These are phyloP conservation scores for Chlorella sorokiniana DNA, from an alignment of 139 green algal species.

Conservation along the genomic window DNA sequence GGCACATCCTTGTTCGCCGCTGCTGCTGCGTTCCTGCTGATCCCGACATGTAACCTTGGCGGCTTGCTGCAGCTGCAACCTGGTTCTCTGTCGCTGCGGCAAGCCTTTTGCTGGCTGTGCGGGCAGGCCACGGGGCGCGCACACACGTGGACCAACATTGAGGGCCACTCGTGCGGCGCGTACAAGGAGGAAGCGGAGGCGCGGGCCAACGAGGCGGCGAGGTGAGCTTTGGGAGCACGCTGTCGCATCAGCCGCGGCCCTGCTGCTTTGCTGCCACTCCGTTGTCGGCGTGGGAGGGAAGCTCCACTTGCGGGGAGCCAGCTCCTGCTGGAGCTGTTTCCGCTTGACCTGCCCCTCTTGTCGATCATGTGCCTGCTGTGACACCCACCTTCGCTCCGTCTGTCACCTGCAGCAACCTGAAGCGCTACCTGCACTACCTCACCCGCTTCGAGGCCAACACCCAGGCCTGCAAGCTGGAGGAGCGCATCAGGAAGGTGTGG, in stretches of 20 bases:
- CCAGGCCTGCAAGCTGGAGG: slow-evolving; percentile 51
- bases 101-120: slow-evolving; percentile 93
- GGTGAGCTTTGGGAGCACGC: too few relatives aligned
- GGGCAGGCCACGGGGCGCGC: slow-evolving; percentile 73
- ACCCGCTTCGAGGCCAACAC: slow-evolving; percentile 83
- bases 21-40: too few relatives aligned
- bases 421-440: slow-evolving; percentile 94
- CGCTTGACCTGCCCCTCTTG: too few relatives aligned
- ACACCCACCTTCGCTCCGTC: not conserved
- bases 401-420: slow-evolving; percentile 55
- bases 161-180: slow-evolving; percentile 82
- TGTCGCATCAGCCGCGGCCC: too few relatives aligned
- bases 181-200: slow-evolving; percentile 79
- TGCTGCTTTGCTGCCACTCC: too few relatives aligned
- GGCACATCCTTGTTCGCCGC: too few relatives aligned
- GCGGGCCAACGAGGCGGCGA: slow-evolving; percentile 61
- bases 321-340: too few relatives aligned
- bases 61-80: slow-evolving; percentile 75
- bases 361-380: not conserved
- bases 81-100: slow-evolving; percentile 89
- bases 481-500: slow-evolving; percentile 40
- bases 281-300: too few relatives aligned
- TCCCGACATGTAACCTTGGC: too few relatives aligned
- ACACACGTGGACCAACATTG: slow-evolving; percentile 86
- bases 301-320: too few relatives aligned